These are phyloP conservation scores for Stagonosporopsis tanaceti DNA, from an alignment of 2,329 filamentous ascomycete genomes.

Conservation along the genomic window DNA sequence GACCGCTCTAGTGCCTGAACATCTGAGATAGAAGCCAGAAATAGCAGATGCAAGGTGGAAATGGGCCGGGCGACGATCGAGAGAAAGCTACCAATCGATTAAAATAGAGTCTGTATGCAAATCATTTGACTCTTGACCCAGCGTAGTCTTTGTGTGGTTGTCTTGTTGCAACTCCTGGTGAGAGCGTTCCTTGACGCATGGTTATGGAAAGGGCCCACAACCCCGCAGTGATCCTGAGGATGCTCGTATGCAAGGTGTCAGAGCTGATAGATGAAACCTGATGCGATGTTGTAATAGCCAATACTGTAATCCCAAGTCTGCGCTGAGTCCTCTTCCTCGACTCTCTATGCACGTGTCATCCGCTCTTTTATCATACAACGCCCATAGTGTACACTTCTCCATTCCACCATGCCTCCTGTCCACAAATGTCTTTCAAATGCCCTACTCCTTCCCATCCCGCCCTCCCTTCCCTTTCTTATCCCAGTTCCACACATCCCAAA, in stretches of 20 bases:
- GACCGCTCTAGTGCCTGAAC: background rate
- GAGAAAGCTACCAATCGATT: background rate
- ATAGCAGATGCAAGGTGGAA: background rate
- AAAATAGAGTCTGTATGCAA: too few species aligned
- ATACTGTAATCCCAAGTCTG: background rate
- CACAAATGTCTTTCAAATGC: background rate
- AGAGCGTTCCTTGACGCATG: background rate
- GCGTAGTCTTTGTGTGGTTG: too few species aligned
- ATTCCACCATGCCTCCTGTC: background rate
- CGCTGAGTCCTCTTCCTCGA: background rate
- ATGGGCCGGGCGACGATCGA: background rate
- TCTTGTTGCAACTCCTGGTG: background rate
- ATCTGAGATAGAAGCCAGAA: slow-evolving; percentile 5
- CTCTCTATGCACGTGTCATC: background rate
- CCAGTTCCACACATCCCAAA: slow-evolving; percentile 59
- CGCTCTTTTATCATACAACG: slow-evolving; percentile 12
- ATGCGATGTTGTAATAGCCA: background rate
- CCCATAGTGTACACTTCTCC: slow-evolving; percentile 10
- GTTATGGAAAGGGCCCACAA: background rate
- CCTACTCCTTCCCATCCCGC: slow-evolving; percentile 39
- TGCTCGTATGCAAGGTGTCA: background rate
- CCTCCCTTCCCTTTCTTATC: slow-evolving; percentile 48
- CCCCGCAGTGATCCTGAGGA: background rate
- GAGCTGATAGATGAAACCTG: background rate
- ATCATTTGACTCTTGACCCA: too few species aligned